Evolutionary conservation across 2,329 filamentous ascomycete species (phyloP), one percentile per base, ranked within the genome.

Genomic region (Hansfordia pulvinata): DNA sequence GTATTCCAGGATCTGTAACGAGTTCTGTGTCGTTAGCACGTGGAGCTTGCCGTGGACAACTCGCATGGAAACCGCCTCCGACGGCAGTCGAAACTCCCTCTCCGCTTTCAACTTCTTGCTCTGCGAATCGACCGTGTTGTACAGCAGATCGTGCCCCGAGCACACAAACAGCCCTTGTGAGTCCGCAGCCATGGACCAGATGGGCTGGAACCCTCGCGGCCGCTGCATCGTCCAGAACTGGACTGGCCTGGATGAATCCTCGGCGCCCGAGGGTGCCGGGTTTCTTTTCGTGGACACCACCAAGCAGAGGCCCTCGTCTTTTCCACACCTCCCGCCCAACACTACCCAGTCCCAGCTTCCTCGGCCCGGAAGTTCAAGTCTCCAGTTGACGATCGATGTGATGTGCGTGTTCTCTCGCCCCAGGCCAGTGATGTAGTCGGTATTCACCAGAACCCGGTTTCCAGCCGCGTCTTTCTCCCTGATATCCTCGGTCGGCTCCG

Each of bases 311-410:
- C 72, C 71, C 8, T 52, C 50, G 17, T 56, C 26, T 3, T 40
- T 27, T 17, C 24, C 28, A 12, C 20, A 32, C 9, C 31, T 58
- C 1, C 68, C 69, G 4, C 67, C 60, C 8, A 79, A 61, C 10
- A 82, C 58, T 17, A 83, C 56, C 41, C 73, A 77, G 2, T 66
- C 60, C 47, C 76, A 78, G 0, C 51, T 60, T 29, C 64, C 68
- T n/a, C 56, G 58, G 19, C 68, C 59, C n/a, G n/a, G n/a, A n/a
- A n/a, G 29, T 68, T 66, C 17, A 56, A 50, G 34, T 5, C 58
- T 46, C 79, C 79, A 85, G 33, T 81, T 72, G 2, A 64, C 47
- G 6, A 85, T 46, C 2, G 67, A 60, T 22, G 69, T 58, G 2
- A 85, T 64, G 20, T 59, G 60, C 34, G 79, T 73, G 1, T 65